These are phyloP conservation scores for Eimeria acervulina DNA, from an alignment of 169 alveolate species.

Conservation along the genomic window DNA sequence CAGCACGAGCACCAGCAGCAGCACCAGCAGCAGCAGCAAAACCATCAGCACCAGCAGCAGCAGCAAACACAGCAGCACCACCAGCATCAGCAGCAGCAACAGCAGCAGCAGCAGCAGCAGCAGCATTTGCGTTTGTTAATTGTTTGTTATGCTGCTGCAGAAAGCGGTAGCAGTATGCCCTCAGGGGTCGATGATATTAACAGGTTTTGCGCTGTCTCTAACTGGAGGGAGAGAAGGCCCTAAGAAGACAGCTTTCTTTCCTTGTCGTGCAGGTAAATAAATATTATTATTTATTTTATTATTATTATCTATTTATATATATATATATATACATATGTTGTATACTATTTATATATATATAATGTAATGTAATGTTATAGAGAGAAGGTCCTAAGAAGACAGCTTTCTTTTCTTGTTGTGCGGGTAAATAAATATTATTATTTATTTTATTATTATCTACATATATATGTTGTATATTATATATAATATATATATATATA, in stretches of 20 bases:
- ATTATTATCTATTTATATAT: too few relatives aligned
- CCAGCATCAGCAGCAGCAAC: not conserved
- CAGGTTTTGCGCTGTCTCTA: constrained; percentile 86
- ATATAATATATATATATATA: not conserved
- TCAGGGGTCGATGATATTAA: constrained; percentile 81
- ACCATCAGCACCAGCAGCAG: not conserved
- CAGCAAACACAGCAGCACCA: not conserved
- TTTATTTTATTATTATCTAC: not conserved
- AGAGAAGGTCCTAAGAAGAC: too few relatives aligned
- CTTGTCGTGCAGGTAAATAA: constrained; percentile 85
- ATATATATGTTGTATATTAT: not conserved
- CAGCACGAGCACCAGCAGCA: not conserved
- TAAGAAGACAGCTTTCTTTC: constrained; percentile 84
- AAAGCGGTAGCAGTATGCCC: not conserved
- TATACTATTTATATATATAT: too few relatives aligned
- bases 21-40: not conserved
- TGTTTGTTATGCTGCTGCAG: not conserved
- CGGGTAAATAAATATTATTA: not conserved
- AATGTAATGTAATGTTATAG: too few relatives aligned
- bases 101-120: constrained; percentile 11
- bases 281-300: not conserved
- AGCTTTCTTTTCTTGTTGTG: too few relatives aligned
- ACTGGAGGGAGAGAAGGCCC: constrained; percentile 34
- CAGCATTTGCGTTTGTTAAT: not conserved
- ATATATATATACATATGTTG: too few relatives aligned